A percentile compares a stretch with the other conserved stretches of the same genome.
These are phyloP conservation scores for Terfezia claveryi DNA, from an alignment of 495 filamentous ascomycete species.

Conservation along the genomic window DNA sequence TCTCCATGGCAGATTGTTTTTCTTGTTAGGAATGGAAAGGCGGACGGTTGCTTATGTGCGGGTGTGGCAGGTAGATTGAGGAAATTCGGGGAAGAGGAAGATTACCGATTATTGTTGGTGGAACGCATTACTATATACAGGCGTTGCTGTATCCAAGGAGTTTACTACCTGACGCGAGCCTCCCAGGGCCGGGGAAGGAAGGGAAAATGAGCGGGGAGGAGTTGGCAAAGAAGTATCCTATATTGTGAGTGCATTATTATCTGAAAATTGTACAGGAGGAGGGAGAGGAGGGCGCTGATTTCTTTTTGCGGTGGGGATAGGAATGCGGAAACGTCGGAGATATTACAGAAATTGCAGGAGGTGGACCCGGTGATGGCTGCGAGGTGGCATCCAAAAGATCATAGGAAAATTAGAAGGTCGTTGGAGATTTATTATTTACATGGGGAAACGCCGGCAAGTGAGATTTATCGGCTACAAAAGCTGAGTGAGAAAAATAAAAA, in stretches of 20 bases:
- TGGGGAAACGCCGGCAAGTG: conserved; percentile 43
- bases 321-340: not conserved
- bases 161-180: conserved; percentile 28
- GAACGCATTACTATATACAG: conserved; percentile 87
- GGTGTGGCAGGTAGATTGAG: conserved; percentile 28
- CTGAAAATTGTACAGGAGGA: too few species aligned
- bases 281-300: too few species aligned
- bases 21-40: not conserved
- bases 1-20: not conserved
- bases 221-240: conserved; percentile 34
- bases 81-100: conserved; percentile 57
- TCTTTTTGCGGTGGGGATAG: not conserved
- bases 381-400: conserved; percentile 83
- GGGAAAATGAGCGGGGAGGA: conserved; percentile 14
- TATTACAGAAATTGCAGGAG: conserved; percentile 30
- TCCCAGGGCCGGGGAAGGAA: conserved; percentile 11
- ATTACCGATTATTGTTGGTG: conserved; percentile 78
- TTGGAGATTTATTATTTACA: conserved; percentile 73
- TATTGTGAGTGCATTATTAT: conserved; percentile 26
- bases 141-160: conserved; percentile 54
- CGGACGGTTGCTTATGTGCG: not conserved
- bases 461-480: conserved; percentile 66
- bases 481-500: conserved; percentile 10
- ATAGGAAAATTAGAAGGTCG: conserved; percentile 70
- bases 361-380: conserved; percentile 80